Evolutionary conservation across 345 rosid genomes (phyloP), one percentile per base, ranked within the genome.

Genomic region (Lepidium sativum): DNA sequence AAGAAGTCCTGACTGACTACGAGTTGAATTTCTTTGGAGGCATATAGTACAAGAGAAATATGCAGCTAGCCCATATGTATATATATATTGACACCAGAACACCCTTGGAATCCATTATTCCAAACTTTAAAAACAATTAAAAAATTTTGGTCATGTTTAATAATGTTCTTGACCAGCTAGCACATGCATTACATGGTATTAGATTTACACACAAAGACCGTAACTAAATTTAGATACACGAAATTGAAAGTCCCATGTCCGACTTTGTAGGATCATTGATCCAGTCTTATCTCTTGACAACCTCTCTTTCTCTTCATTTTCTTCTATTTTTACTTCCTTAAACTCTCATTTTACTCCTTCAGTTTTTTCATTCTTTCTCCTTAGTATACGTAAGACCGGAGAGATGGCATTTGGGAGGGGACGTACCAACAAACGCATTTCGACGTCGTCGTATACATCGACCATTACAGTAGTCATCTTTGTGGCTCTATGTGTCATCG

Each of bases 381-480:
- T 39, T 25, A 39, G 44, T 25, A 5, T 38, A 56, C 47, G 47
- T 16, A 48, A 45, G 32, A 53, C 43, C 2, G 12, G 34, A 54
- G 42, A 48, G 15, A 89, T 87, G 96, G 76, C 85, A 27, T 57
- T 67, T 4, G 84, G 87, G 13, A 81, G 82, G 52, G 80, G 87
- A 4, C 90, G 97, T 20, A 62, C 56, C 41, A 74, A 41, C 58
- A 86, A 85, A 80, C 81, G 87, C 35, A 27, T 78, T 21, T 73
- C 84, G 1, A 63, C 81, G 25, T 34, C 79, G 23, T 83, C 96
- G 0, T 81, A 84, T 72, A 68, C 85, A 2, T 86, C 94, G 14
- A 82, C 88, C 12, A 72, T 90, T 37, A 86, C 86, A 20, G 87
- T 89, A 8, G 49, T 94, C 4, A 63, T 83, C 11, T 86, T 94